Evolutionary conservation across 2,329 filamentous ascomycete species (phyloP), one percentile per base, ranked within the genome.

Genomic region (Ustilaginoidea virens): DNA sequence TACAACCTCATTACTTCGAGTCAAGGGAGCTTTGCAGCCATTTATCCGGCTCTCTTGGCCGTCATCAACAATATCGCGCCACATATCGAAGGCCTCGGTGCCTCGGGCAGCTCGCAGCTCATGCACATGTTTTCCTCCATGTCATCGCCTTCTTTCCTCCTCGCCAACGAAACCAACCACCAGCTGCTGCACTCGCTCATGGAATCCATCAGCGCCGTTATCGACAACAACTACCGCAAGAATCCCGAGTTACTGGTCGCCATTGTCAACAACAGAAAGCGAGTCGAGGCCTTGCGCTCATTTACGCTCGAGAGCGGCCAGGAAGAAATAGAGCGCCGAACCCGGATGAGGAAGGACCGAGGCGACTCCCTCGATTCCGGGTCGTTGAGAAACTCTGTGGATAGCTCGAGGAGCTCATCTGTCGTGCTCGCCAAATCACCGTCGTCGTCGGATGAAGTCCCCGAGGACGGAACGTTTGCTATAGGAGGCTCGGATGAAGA

Each of bases 1-100:
- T 92, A 93, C 48, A 82, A 69, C 17, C 68, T 98, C 36, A 92
- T 96, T 45, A 90, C 85, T 0, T 79, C 76, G 5, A 92, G 85
- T 46, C 87, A 93, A 55, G 83, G 85, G 29, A 87, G 80, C 39
- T 66, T 96, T 6, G 80, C 86, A 25, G 82, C 85, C 9, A 80
- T 96, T 18, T 96, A 96, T 46, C 86, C 87, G 11, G 85, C 90
- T 1, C 63, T 98, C 4, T 58, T 98, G 25, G 85, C 87, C 1
- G 81, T 96, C 25, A 79, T 98, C 44, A 90, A 90, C 52, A 98
- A 98, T 45, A 75, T 94, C 37, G 76, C 86, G 8, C 78, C 90
- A 11, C 81, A 92, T 46, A 61, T 90, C 4, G 74, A 90, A 44
- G 71, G 78, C 14, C 58, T 96, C 8, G 82, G 79, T 28, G 61